These are phyloP conservation scores for Geotrichum cucujoidarum DNA, from an alignment of 1,139 yeast species.

Conservation along the genomic window DNA sequence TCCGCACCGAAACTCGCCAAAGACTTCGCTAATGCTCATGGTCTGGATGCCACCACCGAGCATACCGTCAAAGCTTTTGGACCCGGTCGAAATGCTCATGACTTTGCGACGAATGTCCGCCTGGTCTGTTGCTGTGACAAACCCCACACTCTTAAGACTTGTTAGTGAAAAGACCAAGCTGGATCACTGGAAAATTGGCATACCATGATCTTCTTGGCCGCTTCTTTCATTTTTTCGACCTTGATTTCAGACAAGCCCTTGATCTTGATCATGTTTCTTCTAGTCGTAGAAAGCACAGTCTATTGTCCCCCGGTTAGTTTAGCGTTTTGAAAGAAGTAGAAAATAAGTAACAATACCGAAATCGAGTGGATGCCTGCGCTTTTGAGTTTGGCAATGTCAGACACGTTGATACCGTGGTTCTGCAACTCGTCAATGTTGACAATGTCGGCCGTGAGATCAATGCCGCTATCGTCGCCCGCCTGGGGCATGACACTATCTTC, in stretches of 20 bases:
- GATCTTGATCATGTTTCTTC: slow-evolving; percentile 49
- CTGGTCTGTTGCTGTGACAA: slow-evolving; percentile 51
- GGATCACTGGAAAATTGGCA: too few relatives aligned
- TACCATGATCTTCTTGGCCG: slow-evolving; percentile 48
- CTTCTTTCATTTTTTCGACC: slow-evolving; percentile 59
- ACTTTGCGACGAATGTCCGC: slow-evolving; percentile 48
- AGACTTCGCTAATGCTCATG: slow-evolving; percentile 59
- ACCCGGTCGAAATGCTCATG: slow-evolving; percentile 49
- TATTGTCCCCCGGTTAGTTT: slow-evolving; percentile 25
- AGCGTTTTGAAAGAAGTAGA: background rate
- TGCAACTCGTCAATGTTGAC: slow-evolving; percentile 52
- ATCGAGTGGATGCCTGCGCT: slow-evolving; percentile 52
- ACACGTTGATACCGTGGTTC: slow-evolving; percentile 53
- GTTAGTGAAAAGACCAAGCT: background rate
- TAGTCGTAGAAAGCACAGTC: slow-evolving; percentile 52
- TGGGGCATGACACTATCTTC: slow-evolving; percentile 11
- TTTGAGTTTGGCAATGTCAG: slow-evolving; percentile 52
- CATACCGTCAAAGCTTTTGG: slow-evolving; percentile 49
- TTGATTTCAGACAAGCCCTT: slow-evolving; percentile 55
- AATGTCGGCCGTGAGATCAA: slow-evolving; percentile 25
- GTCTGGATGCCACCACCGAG: slow-evolving; percentile 58
- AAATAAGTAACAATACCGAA: slow-evolving; percentile 37
- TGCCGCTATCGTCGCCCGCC: slow-evolving; percentile 7
- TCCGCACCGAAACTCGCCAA: slow-evolving; percentile 60
- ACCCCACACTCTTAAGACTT: slow-evolving; percentile 41